Conservation (phyloP, 2,329 filamentous ascomycete species). For the Hypocreales sp. region DNA sequence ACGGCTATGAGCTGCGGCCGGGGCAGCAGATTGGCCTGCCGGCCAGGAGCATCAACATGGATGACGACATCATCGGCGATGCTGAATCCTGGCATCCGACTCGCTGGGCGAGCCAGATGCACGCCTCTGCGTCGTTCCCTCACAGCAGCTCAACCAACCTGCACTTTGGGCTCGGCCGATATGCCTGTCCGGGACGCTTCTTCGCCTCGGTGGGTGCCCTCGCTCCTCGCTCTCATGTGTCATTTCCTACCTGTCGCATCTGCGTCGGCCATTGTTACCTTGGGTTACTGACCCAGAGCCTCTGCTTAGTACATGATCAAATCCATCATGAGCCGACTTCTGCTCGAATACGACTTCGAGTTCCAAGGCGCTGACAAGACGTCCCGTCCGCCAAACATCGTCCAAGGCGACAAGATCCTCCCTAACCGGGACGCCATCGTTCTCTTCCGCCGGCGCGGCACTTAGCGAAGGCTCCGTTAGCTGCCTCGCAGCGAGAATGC, state of each 20-base stretch:
- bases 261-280: no score
- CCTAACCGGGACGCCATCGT: conserved; percentile 3
- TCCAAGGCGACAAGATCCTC: conserved; percentile 5
- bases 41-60: conserved; percentile 4
- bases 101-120: conserved; percentile 3
- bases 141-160: conserved; percentile 6
- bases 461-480: no score
- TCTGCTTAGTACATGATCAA: conserved; percentile 7
- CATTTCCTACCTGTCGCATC: no score
- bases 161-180: conserved; percentile 6
- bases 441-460: conserved; percentile 4
- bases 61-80: conserved; percentile 1
- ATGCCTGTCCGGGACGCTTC: conserved; percentile 8
- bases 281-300: no score
- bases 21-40: conserved; percentile 5
- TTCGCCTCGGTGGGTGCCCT: conserved; percentile 5
- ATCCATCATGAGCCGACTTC: conserved; percentile 4
- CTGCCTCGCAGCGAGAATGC: no score
- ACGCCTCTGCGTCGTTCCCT: conserved; percentile 2
- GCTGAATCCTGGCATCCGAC: conserved; percentile 3
- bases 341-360: conserved; percentile 6
- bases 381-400: conserved; percentile 4
- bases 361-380: conserved; percentile 1
- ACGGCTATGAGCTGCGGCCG: conserved; percentile 3
- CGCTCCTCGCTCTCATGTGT: no score